Evolutionary conservation across 768 basidiomycete genomes (phyloP), one percentile per base, ranked within the genome.

Genomic region (Mycena filopes): DNA sequence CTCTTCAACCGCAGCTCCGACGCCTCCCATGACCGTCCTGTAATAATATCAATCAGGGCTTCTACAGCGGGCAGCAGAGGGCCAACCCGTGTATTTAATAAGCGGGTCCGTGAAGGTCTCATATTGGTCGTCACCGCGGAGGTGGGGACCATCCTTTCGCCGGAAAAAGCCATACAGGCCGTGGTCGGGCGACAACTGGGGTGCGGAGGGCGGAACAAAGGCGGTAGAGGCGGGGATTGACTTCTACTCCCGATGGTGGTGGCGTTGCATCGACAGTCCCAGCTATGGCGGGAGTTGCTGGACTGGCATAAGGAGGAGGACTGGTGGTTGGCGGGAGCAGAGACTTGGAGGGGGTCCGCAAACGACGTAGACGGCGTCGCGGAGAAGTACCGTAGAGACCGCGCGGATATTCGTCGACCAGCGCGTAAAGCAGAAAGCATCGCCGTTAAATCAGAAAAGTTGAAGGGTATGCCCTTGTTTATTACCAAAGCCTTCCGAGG

Each of bases 11-110:
- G 86, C 48, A 99, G 84, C 73, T 99, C 98, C 12, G 87, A 83
- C 9, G 95, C 90, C 56, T 80, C 84, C 96, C 96, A 99, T 26
- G 93, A 82, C 55, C 97, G 88, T 42, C 96, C 97, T 96, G 62
- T 29, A 46, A 40, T 23, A 46, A 31, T 23, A 38, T 23, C 20
- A 15, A 45, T 81, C 72, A 65, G 56, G 82, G 82, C 6, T 84
- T 40, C 18, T 13, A n/a, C 29, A 16, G 16, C 20, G 29, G 36
- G 23, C 16, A 40, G 48, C 26, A 20, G 33, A 50, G 21, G 20
- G 46, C 64, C 47, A 29, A 64, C 66, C 63, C 16, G 29, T 38
- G 16, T 36, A 38, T n/a, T 28, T 42, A 10, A 47, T 43, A 6
- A 23, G 53, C 4, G 63, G 63, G 55, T 69, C 68, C 40, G 49